Conservation (phyloP, 371 early-diverging fungal genomes). For the Mucor sp. region DNA sequence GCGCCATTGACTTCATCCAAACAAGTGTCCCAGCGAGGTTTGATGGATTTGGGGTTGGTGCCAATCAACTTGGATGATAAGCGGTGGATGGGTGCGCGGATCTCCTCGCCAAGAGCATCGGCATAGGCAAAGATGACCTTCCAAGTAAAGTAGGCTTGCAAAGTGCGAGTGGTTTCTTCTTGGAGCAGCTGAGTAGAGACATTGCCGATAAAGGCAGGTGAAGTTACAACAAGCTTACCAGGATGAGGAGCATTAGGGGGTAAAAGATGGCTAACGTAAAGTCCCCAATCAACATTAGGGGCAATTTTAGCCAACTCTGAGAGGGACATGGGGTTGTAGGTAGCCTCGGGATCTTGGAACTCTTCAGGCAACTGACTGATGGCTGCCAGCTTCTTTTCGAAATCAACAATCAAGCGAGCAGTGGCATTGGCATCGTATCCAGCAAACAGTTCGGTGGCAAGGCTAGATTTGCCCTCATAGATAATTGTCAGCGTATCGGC, state of each 20-base stretch:
- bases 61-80: conserved; percentile 41
- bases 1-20: conserved; percentile 36
- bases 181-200: conserved; percentile 33
- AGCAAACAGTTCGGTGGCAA: neutral
- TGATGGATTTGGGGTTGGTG: conserved; percentile 35
- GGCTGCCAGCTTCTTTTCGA: conserved; percentile 49
- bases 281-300: conserved; percentile 49
- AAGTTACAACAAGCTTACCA: conserved; percentile 38
- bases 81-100: conserved; percentile 35
- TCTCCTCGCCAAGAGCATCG: conserved; percentile 28
- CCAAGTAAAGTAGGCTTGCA: conserved; percentile 54
- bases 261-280: conserved; percentile 32
- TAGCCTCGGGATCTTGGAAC: conserved; percentile 41
- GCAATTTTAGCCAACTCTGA: conserved; percentile 36
- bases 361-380: conserved; percentile 35
- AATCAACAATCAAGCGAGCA: conserved; percentile 43
- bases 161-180: conserved; percentile 23
- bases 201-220: conserved; percentile 41
- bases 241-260: conserved; percentile 32
- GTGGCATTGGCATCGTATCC: conserved; percentile 4
- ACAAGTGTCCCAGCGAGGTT: conserved; percentile 59
- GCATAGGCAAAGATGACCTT: conserved; percentile 30
- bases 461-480: neutral
- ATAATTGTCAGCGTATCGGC: conserved; percentile 27
- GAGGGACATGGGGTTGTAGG: conserved; percentile 51